These are phyloP conservation scores for Darksidea phi DNA, from an alignment of 495 filamentous ascomycete species.

Conservation along the genomic window DNA sequence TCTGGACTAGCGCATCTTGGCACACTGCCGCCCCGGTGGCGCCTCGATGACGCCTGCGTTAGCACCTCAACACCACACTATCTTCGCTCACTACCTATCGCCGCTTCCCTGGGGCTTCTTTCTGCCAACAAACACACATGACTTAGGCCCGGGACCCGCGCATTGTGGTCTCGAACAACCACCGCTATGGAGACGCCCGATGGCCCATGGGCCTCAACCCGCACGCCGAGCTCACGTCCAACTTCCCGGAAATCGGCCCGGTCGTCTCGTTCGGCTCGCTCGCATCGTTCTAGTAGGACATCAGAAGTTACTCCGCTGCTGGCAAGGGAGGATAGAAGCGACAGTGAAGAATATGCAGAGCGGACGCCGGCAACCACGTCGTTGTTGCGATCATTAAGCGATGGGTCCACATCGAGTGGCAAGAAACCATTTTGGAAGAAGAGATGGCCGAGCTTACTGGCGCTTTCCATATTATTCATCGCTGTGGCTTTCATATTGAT, in stretches of 20 bases:
- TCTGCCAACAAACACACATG: no score
- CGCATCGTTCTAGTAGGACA: slow-evolving; percentile 36
- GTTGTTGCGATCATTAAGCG: slow-evolving; percentile 20
- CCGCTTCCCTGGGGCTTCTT: background rate
- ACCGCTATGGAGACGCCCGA: slow-evolving; percentile 24
- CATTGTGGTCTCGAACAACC: background rate
- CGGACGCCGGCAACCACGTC: slow-evolving; percentile 21
- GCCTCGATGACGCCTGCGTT: background rate
- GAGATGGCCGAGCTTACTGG: slow-evolving; percentile 60
- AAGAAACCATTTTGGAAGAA: slow-evolving; percentile 30
- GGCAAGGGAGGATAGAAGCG: slow-evolving; percentile 46
- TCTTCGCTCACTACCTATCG: no score
- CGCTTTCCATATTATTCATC: slow-evolving; percentile 51
- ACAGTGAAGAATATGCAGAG: slow-evolving; percentile 41
- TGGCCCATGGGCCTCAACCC: slow-evolving; percentile 26
- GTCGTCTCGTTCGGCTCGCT: slow-evolving; percentile 29
- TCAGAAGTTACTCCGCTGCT: slow-evolving; percentile 58
- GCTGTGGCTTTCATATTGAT: slow-evolving; percentile 55
- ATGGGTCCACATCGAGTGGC: slow-evolving; percentile 5
- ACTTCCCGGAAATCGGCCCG: slow-evolving; percentile 40
- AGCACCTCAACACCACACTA: background rate
- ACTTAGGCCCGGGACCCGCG: no score
- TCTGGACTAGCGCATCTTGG: background rate
- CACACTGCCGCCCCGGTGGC: background rate
- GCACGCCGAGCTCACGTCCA: slow-evolving; percentile 36